Evolutionary conservation across 176 grass and related monocot species (phyloP).

Genomic region (Aegilops bicornis): DNA sequence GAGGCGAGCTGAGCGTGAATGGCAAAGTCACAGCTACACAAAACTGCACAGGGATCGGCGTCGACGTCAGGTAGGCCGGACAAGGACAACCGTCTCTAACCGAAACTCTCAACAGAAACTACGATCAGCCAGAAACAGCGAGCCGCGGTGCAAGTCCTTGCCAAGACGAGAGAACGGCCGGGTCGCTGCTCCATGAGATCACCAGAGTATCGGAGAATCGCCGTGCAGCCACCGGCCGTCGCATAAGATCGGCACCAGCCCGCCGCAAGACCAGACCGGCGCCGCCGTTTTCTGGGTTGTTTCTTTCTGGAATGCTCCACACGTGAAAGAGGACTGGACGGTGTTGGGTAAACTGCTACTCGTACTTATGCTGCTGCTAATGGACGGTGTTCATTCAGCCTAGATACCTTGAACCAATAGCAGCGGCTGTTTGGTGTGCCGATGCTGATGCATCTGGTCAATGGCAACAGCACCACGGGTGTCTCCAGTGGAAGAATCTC

Average conservation of each 20-base stretch:
- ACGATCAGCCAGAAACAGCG: not conserved
- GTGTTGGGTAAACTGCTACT: not conserved
- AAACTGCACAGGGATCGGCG: not conserved
- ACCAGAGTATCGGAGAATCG: conserved; percentile 25
- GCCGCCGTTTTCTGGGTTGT: not conserved
- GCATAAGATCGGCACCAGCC: too few relatives aligned
- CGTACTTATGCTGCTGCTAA: not conserved
- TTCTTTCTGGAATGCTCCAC: not conserved
- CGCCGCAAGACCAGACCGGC: conserved; percentile 9
- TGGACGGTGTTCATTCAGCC: not conserved
- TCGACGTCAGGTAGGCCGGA: conserved; percentile 16
- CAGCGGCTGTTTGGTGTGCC: not conserved
- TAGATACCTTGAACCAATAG: not conserved
- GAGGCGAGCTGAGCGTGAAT: not conserved
- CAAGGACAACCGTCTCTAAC: conserved; percentile 33
- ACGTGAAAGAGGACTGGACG: not conserved
- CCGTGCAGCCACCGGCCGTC: conserved; percentile 10
- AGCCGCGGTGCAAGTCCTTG: not conserved
- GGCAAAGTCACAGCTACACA: not conserved
- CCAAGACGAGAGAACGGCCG: not conserved
- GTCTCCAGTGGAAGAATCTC: not conserved
- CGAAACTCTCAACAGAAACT: conserved; percentile 11
- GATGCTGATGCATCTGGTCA: conserved; percentile 24
- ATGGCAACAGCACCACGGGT: conserved; percentile 11
- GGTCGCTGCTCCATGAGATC: conserved; percentile 19